These are phyloP conservation scores for Houttuynia cordata DNA, from an alignment of 164 flowering plant genomes.

Conservation along the genomic window DNA sequence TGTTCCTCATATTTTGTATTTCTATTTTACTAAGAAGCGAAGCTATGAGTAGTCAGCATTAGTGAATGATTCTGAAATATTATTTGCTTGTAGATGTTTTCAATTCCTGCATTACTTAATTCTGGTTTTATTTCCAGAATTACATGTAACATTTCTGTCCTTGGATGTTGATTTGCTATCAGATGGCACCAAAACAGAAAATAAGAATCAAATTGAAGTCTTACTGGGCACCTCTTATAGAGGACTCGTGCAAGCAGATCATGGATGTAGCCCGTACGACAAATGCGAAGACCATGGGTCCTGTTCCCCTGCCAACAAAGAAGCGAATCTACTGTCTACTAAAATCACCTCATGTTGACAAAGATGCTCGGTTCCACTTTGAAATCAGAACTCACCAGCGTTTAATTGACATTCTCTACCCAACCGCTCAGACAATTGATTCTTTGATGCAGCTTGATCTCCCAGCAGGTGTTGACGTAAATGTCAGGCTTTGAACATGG, in stretches of 20 bases:
- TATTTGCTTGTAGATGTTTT: neutral
- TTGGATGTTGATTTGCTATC: constrained; percentile 5
- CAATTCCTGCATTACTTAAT: neutral
- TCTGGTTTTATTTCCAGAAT: neutral
- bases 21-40: too few relatives aligned
- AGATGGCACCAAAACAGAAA: constrained; percentile 89
- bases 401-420: constrained; percentile 80
- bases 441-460: constrained; percentile 92
- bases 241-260: constrained; percentile 94
- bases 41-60: neutral
- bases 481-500: constrained; percentile 62
- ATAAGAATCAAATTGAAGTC: constrained; percentile 90
- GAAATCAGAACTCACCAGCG: constrained; percentile 96
- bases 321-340: constrained; percentile 79
- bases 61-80: neutral
- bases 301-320: constrained; percentile 90
- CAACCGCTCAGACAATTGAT: constrained; percentile 94
- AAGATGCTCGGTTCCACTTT: constrained; percentile 91
- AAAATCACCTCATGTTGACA: constrained; percentile 92
- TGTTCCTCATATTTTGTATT: neutral
- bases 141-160: neutral
- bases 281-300: constrained; percentile 94
- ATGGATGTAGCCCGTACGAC: constrained; percentile 84
- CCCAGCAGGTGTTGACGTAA: constrained; percentile 95
- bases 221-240: constrained; percentile 78